A percentile compares a stretch with the other conserved stretches of the same genome.
These are phyloP conservation scores for Scheffersomyces amazonensis DNA, from an alignment of 805 yeast species.

Conservation along the genomic window DNA sequence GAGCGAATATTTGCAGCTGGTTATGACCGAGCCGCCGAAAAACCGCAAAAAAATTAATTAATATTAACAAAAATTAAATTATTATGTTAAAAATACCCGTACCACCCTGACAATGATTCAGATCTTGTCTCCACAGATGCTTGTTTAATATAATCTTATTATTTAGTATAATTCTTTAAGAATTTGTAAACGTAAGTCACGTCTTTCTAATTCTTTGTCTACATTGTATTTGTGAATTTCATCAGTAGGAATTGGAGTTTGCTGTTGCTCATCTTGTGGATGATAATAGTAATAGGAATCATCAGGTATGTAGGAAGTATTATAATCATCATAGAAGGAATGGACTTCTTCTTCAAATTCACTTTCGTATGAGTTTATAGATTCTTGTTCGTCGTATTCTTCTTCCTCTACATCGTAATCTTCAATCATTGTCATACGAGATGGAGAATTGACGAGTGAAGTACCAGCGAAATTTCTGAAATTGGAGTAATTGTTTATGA, in stretches of 20 bases:
- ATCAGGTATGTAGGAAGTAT: background rate
- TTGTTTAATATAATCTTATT: too few relatives aligned
- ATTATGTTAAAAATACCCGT: too few relatives aligned
- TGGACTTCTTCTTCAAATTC: conserved; percentile 1
- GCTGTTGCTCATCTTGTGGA: conserved; percentile 9
- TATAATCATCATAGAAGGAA: conserved; percentile 1
- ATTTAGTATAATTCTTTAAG: conserved; percentile 26
- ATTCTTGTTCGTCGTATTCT: conserved; percentile 11
- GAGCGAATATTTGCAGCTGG: too few relatives aligned
- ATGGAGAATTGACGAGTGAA: conserved; percentile 6
- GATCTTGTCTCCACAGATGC: too few relatives aligned
- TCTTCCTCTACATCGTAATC: conserved; percentile 1
- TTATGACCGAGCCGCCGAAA: too few relatives aligned
- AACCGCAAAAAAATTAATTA: too few relatives aligned
- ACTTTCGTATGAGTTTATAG: background rate
- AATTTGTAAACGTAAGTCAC: conserved; percentile 37
- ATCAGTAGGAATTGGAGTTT: background rate
- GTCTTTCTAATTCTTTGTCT: conserved; percentile 33
- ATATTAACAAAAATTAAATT: too few relatives aligned
- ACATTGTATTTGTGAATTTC: conserved; percentile 6
- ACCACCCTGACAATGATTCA: too few relatives aligned
- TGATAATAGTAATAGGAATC: background rate
- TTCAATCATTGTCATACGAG: background rate
- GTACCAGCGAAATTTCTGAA: conserved; percentile 23
- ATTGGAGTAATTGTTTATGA: conserved; percentile 19